Evolutionary conservation across 2,329 filamentous ascomycete species (phyloP).

Genomic region (Aspergillus sp.): DNA sequence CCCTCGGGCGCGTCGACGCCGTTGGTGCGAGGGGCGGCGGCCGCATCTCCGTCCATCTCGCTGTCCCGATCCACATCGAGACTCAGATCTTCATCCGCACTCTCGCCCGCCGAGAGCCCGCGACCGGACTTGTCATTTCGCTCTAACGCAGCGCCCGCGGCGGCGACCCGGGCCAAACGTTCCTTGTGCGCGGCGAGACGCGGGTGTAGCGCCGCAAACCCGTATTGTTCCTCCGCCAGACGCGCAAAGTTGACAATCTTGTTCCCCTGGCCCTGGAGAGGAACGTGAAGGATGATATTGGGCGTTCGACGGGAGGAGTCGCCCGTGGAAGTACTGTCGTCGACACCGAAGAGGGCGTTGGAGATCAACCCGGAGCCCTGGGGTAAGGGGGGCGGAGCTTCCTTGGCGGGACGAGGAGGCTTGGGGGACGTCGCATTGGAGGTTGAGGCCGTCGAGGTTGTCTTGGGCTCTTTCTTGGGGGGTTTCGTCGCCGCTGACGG

Average conservation of each 20-base stretch:
- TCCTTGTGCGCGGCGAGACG: slow-evolving; percentile 85
- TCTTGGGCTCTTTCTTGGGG: slow-evolving; percentile 41
- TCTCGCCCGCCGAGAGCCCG: slow-evolving; percentile 70
- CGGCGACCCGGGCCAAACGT: slow-evolving; percentile 81
- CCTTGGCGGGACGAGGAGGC: slow-evolving; percentile 52
- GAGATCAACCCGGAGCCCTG: slow-evolving; percentile 64
- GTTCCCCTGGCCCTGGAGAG: slow-evolving; percentile 77
- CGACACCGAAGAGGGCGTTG: slow-evolving; percentile 59
- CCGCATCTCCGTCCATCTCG: slow-evolving; percentile 50
- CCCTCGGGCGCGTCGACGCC: slow-evolving; percentile 54
- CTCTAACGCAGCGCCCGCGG: slow-evolving; percentile 82
- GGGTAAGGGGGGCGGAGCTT: slow-evolving; percentile 55
- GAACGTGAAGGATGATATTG: slow-evolving; percentile 81
- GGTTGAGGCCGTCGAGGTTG: slow-evolving; percentile 47
- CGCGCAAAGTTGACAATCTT: slow-evolving; percentile 95
- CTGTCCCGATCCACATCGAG: slow-evolving; percentile 78
- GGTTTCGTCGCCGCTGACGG: slow-evolving; percentile 23
- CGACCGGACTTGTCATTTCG: slow-evolving; percentile 67
- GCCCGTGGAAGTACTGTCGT: slow-evolving; percentile 42
- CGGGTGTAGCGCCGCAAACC: slow-evolving; percentile 90
- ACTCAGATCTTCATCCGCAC: slow-evolving; percentile 74
- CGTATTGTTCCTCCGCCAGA: slow-evolving; percentile 89
- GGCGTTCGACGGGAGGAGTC: slow-evolving; percentile 51
- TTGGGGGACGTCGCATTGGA: slow-evolving; percentile 58
- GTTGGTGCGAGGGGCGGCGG: slow-evolving; percentile 54